Base-by-base conservation (phyloP, 2,329 filamentous ascomycete species). In the Colletotrichum sp. region DNA sequence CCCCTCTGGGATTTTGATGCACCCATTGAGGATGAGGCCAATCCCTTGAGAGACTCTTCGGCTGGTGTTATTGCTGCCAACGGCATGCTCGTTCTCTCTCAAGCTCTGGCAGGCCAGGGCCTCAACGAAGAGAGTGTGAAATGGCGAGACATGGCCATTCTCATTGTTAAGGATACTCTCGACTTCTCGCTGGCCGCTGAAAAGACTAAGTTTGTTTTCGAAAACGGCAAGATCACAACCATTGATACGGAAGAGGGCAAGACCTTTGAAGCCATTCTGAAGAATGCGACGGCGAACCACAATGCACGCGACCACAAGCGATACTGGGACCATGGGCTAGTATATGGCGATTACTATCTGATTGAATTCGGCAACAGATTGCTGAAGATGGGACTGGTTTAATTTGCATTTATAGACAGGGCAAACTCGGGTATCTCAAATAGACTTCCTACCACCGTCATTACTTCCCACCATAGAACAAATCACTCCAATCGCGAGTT, bases 321-420 rank as follows among this genome's bases (percentile, higher is more conserved):
- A 36, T 84, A 83, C 39, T 81, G 82, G 77, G 80, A 85, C 13
- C 84, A 86, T 74, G 87, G 88, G 0, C 72, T 89, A 12, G 87
- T 89, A 3, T 89, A 89, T 80, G 88, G 84, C 0, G 88, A 89
- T 76, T 89, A 89, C 75, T 89, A 86, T 75, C 79, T 89, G 18
- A 79, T 89, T 6, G 86, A 87, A 72, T 86, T 87, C 77, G 86
- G 86, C 4, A 88, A 88, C 71, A 84, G 85, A 71, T 74, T 88
- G 16, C 74, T 88, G 61, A 78, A 79, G 55, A 82, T 84, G 82
- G 81, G 80, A 12, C 48, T 80, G 26, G 69, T 52, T 12, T 81
- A 64, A 7, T 52, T 21, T 9, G 61, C 34, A 26, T 18, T 36
- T 2, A 63, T 57, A 61, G 48, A 69, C 3, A 18, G 15, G 18